Percentiles rank a stretch among this genome's conserved stretches.
Evolutionary conservation across 2,329 filamentous ascomycete genomes (phyloP).

Genomic region (Aspergillus amoenus): DNA sequence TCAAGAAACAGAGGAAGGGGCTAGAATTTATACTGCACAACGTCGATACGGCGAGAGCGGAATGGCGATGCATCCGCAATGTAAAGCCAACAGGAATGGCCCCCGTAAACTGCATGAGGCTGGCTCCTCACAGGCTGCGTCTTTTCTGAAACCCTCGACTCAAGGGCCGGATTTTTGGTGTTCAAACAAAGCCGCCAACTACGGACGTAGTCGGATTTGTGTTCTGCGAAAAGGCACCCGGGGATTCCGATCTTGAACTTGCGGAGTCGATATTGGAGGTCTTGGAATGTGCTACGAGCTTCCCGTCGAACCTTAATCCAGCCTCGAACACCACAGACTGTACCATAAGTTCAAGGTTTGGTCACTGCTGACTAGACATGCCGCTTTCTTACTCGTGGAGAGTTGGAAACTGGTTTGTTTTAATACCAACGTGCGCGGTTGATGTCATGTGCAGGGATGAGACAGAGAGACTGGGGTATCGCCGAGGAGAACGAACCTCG

Average conservation of each 20-base stretch:
- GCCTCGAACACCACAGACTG: background rate
- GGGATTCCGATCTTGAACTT: background rate
- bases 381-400: too few relatives aligned
- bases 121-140: slow-evolving; percentile 1
- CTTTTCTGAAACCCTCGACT: slow-evolving; percentile 2
- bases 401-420: background rate
- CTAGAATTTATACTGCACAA: background rate
- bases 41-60: too few relatives aligned
- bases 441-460: too few relatives aligned
- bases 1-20: background rate
- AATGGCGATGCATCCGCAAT: background rate
- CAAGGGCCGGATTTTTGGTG: background rate
- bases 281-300: background rate
- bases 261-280: background rate
- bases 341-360: background rate
- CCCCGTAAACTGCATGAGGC: slow-evolving; percentile 1
- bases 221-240: background rate
- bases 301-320: background rate
- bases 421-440: background rate
- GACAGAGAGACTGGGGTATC: background rate
- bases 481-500: background rate
- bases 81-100: background rate
- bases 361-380: background rate
- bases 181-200: background rate
- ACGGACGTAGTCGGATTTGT: background rate